These are phyloP conservation scores for Leccinum solheimii DNA, from an alignment of 1,284 basidiomycete genomes.

Conservation along the genomic window DNA sequence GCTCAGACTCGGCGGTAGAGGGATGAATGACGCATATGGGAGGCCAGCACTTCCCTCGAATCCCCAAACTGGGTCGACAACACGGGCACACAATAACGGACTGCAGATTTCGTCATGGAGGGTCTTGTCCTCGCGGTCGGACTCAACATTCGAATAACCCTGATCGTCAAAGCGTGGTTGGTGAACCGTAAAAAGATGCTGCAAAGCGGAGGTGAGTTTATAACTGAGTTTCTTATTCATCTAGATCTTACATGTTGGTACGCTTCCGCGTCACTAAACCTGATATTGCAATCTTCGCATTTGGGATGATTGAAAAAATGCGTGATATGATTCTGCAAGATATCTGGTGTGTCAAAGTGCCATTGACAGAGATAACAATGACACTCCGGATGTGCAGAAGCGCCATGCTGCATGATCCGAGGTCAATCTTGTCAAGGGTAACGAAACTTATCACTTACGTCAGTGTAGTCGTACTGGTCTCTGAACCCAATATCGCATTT, in stretches of 20 bases:
- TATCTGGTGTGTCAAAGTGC: conserved; percentile 34
- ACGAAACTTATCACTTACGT: conserved; percentile 23
- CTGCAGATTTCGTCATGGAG: conserved; percentile 4
- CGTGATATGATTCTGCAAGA: conserved; percentile 33
- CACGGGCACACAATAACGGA: conserved; percentile 11
- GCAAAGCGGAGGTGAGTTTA: conserved; percentile 4
- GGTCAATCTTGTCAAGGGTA: conserved; percentile 8
- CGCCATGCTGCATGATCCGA: conserved; percentile 28
- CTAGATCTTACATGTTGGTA: conserved; percentile 33
- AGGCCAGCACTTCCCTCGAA: conserved; percentile 27
- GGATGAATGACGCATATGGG: conserved; percentile 31
- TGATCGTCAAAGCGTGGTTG: conserved; percentile 23
- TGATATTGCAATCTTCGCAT: conserved; percentile 28
- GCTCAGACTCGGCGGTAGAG: conserved; percentile 34
- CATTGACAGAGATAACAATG: conserved; percentile 36
- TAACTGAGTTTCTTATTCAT: not conserved
- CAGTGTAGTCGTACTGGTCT: conserved; percentile 31
- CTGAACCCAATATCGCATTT: conserved; percentile 31
- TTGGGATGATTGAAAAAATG: conserved; percentile 36
- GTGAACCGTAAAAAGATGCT: conserved; percentile 33
- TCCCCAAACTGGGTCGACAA: conserved; percentile 30
- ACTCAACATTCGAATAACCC: not conserved
- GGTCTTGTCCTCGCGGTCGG: conserved; percentile 4
- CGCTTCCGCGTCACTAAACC: conserved; percentile 32
- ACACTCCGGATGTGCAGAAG: conserved; percentile 31